Evolutionary conservation across 352 stramenopile species (phyloP).

Genomic region (Elongisporangium senticosum): DNA sequence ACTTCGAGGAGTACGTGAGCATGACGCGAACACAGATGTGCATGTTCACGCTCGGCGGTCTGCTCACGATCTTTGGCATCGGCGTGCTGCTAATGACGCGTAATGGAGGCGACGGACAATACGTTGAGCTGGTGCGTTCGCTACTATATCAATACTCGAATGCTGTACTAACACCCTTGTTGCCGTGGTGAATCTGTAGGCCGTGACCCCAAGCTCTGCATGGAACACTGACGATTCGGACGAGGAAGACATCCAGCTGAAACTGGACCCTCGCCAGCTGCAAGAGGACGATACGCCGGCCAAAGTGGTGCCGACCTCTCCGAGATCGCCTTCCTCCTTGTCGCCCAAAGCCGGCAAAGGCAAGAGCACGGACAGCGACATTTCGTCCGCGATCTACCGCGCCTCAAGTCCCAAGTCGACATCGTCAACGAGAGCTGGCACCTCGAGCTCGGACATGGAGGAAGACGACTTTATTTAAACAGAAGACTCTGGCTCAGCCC

Average conservation of each 20-base stretch:
- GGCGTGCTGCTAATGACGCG: slow-evolving; percentile 67
- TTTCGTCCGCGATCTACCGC: slow-evolving; percentile 39
- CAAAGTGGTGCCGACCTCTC: slow-evolving; percentile 18
- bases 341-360: slow-evolving; percentile 11
- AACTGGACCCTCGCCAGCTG: slow-evolving; percentile 18
- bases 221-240: slow-evolving; percentile 81
- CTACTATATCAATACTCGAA: slow-evolving; percentile 1
- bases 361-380: slow-evolving; percentile 14
- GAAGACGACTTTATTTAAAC: slow-evolving; percentile 78
- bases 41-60: slow-evolving; percentile 75
- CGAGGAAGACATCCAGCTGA: slow-evolving; percentile 75
- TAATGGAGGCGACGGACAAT: slow-evolving; percentile 29
- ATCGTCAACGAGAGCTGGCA: slow-evolving; percentile 14
- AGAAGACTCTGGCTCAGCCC: not conserved
- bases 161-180: slow-evolving; percentile 1
- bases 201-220: slow-evolving; percentile 68
- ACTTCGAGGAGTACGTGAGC: slow-evolving; percentile 89
- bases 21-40: slow-evolving; percentile 72
- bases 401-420: slow-evolving; percentile 15
- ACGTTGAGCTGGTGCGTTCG: slow-evolving; percentile 62
- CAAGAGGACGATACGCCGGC: slow-evolving; percentile 19
- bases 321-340: slow-evolving; percentile 8
- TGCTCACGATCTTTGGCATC: slow-evolving; percentile 76
- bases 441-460: slow-evolving; percentile 30
- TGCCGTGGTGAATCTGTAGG: slow-evolving; percentile 22